A percentile compares a stretch with the other conserved stretches of the same genome.
phyloP scores from a whole-genome alignment of 345 rosid species.

The Ceriops zippeliana region DNA sequence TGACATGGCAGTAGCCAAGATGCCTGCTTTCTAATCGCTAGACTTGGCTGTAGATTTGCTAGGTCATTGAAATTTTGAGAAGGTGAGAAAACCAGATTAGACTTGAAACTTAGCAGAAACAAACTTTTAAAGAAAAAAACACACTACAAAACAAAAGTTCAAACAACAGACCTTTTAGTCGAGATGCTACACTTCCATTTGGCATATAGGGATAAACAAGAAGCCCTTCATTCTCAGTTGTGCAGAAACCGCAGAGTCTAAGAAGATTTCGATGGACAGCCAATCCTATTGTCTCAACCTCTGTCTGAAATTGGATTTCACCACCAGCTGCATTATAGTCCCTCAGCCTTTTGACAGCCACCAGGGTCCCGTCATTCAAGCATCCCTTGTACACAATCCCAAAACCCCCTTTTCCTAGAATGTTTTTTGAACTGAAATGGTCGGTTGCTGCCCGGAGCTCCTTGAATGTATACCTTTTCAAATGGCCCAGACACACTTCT shows the following conservation, averaged over 20 bases:
- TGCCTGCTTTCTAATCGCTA: too few relatives aligned
- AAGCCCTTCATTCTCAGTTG: constrained; percentile 82
- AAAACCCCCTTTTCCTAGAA: constrained; percentile 88
- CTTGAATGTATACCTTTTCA: constrained; percentile 78
- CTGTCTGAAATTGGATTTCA: constrained; percentile 96
- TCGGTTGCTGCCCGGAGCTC: constrained; percentile 89
- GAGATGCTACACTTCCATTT: constrained; percentile 93
- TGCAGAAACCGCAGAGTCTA: constrained; percentile 92
- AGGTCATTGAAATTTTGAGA: background rate
- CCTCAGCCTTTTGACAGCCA: constrained; percentile 97
- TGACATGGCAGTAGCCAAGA: too few relatives aligned
- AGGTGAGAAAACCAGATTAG: background rate
- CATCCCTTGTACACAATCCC: constrained; percentile 93
- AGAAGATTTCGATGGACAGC: constrained; percentile 97
- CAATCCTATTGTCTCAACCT: constrained; percentile 90
- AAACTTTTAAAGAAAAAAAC: background rate
- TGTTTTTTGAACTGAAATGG: constrained; percentile 80
- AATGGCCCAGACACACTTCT: constrained; percentile 82
- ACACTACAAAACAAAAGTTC: background rate
- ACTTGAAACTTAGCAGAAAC: background rate
- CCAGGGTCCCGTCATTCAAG: constrained; percentile 64
- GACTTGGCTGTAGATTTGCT: too few relatives aligned
- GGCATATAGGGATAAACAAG: constrained; percentile 96
- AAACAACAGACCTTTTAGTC: constrained; percentile 62
- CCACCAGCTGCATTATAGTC: constrained; percentile 87